A percentile compares a stretch with the other conserved stretches of the same genome.
phyloP scores from a whole-genome alignment of 352 stramenopile genomes.

The Globisporangium abappressorium region DNA sequence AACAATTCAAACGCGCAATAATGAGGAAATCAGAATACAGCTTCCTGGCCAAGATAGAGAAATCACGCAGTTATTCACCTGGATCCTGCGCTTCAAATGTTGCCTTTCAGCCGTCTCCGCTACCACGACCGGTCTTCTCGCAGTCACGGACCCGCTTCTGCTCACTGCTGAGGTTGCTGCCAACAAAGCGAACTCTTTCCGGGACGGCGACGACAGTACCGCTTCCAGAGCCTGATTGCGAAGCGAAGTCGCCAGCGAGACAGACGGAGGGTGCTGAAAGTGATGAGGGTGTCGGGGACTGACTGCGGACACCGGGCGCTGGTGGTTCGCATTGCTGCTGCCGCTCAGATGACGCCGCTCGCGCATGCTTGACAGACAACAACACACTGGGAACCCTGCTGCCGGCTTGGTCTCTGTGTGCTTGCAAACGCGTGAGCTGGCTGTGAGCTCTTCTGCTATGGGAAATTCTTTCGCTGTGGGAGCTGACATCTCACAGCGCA shows the following conservation, averaged over 20 bases:
- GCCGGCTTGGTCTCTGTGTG: background rate
- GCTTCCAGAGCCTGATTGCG: background rate
- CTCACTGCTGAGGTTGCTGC: background rate
- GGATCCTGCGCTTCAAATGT: background rate
- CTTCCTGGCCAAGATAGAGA: background rate
- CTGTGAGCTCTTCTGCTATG: background rate
- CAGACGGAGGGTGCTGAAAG: background rate
- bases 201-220: conserved; percentile 4
- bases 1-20: background rate
- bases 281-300: background rate
- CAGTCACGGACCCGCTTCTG: conserved; percentile 20
- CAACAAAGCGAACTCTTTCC: background rate
- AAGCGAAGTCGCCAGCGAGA: background rate
- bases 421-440: background rate
- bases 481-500: background rate
- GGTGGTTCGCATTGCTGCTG: conserved; percentile 42
- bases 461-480: background rate
- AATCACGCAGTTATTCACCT: background rate
- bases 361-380: conserved; percentile 23
- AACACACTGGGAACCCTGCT: background rate
- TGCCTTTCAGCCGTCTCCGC: background rate
- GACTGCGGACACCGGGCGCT: conserved; percentile 6
- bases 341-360: conserved; percentile 51
- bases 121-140: conserved; percentile 17
- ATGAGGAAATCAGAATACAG: too few species aligned